A percentile compares a stretch with the other conserved stretches of the same genome.
Conservation (phyloP, 2,329 filamentous ascomycete species). For the Clonostachys rhizophaga region DNA sequence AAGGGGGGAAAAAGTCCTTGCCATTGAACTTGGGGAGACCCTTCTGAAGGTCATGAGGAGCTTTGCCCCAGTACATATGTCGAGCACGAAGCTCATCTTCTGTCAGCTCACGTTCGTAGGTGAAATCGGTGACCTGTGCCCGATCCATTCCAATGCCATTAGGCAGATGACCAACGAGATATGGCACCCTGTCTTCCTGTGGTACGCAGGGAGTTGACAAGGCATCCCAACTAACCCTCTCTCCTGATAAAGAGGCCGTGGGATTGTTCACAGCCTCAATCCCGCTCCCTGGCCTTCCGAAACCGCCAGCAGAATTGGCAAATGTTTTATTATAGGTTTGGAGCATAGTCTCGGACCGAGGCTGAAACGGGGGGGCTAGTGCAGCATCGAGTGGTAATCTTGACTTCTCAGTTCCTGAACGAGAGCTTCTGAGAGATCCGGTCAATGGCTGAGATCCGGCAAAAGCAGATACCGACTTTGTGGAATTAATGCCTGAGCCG, state of each 20-base stretch:
- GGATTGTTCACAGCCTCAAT: too few relatives aligned
- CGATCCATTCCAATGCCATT: slow-evolving; percentile 32
- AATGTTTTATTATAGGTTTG: too few relatives aligned
- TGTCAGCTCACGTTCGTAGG: slow-evolving; percentile 52
- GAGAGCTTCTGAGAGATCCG: slow-evolving; percentile 9
- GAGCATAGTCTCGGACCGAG: slow-evolving; percentile 15
- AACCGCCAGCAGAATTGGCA: too few relatives aligned
- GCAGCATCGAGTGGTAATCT: slow-evolving; percentile 40
- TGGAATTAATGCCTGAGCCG: slow-evolving; percentile 15
- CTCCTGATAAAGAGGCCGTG: too few relatives aligned
- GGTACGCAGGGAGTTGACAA: too few relatives aligned
- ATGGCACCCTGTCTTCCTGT: slow-evolving; percentile 27
- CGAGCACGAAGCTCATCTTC: slow-evolving; percentile 55
- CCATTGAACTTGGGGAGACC: slow-evolving; percentile 61
- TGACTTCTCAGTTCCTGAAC: slow-evolving; percentile 22
- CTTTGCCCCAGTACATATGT: slow-evolving; percentile 56
- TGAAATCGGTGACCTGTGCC: slow-evolving; percentile 40
- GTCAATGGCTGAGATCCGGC: slow-evolving; percentile 9
- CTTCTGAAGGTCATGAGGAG: slow-evolving; percentile 39
- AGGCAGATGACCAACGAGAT: slow-evolving; percentile 50
- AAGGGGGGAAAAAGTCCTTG: slow-evolving; percentile 58
- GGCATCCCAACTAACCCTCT: too few relatives aligned
- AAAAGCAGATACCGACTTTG: slow-evolving; percentile 16
- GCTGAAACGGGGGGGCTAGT: slow-evolving; percentile 43
- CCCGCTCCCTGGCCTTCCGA: too few relatives aligned